A percentile compares a stretch with the other conserved stretches of the same genome.
phyloP scores from a whole-genome alignment of 176 grass and related monocot species.

The Oryza meyeriana region DNA sequence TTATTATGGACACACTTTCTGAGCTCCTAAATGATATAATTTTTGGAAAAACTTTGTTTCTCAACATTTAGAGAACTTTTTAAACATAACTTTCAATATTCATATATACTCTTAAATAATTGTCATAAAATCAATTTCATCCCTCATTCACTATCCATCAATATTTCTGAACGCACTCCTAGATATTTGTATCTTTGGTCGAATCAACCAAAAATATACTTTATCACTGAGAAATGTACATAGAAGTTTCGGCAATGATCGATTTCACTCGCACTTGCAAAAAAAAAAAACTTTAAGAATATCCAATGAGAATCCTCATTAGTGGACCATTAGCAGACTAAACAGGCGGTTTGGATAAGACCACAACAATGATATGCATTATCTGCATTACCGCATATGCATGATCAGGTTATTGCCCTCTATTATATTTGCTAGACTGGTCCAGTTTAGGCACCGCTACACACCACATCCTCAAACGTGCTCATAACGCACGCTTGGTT shows the following conservation, averaged over 20 bases:
- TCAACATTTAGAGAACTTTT: no score
- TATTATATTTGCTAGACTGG: constrained; percentile 35
- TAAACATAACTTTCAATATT: no score
- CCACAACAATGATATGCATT: background rate
- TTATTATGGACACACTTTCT: no score
- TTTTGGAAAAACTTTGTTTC: no score
- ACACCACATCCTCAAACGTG: background rate
- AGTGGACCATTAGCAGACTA: constrained; percentile 21
- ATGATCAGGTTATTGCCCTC: constrained; percentile 20
- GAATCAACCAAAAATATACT: background rate
- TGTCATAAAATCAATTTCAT: no score
- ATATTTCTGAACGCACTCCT: no score
- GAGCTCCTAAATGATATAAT: no score
- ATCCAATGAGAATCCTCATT: constrained; percentile 23
- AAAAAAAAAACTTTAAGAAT: background rate
- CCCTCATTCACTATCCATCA: no score
- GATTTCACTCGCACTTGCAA: background rate
- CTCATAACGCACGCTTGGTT: constrained; percentile 28
- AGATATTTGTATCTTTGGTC: no score
- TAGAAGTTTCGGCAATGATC: background rate
- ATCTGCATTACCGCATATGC: background rate
- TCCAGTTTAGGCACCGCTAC: constrained; percentile 40
- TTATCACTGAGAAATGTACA: background rate
- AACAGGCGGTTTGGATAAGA: background rate
- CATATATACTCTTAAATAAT: no score